These are phyloP conservation scores for Kodamaea sp. DNA, from an alignment of 1,139 yeast genomes.

Conservation along the genomic window DNA sequence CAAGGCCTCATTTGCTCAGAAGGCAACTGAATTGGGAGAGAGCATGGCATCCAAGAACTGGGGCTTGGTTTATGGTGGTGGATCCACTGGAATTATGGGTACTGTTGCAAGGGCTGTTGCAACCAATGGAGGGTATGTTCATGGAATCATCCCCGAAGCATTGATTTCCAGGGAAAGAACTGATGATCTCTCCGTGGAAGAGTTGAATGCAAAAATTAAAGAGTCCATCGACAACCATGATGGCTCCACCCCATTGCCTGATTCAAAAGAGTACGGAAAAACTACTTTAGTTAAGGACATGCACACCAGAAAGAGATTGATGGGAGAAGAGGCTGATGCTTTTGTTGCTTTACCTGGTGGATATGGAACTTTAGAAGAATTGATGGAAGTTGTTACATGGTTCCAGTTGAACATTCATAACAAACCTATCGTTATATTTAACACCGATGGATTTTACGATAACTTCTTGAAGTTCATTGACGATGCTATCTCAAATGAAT, in stretches of 20 bases:
- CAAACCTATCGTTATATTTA: slow-evolving; percentile 77
- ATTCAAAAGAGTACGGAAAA: slow-evolving; percentile 64
- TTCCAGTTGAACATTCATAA: slow-evolving; percentile 83
- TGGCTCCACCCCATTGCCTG: slow-evolving; percentile 67
- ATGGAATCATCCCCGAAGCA: slow-evolving; percentile 85
- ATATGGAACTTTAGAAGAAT: slow-evolving; percentile 85
- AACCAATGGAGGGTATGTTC: slow-evolving; percentile 69
- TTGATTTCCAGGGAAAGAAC: slow-evolving; percentile 74
- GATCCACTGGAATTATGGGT: slow-evolving; percentile 88
- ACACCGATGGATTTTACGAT: slow-evolving; percentile 80
- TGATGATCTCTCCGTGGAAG: slow-evolving; percentile 37
- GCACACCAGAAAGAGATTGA: slow-evolving; percentile 86
- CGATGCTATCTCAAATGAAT: slow-evolving; percentile 60
- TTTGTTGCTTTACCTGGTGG: slow-evolving; percentile 93
- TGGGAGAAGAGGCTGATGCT: slow-evolving; percentile 87
- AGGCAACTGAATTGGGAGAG: slow-evolving; percentile 62
- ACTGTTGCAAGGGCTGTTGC: slow-evolving; percentile 75
- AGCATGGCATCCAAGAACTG: slow-evolving; percentile 59
- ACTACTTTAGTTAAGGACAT: slow-evolving; percentile 83
- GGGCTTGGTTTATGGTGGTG: slow-evolving; percentile 91
- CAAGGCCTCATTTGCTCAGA: slow-evolving; percentile 48
- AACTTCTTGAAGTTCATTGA: slow-evolving; percentile 61
- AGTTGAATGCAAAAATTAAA: slow-evolving; percentile 49
- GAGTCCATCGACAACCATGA: slow-evolving; percentile 49
- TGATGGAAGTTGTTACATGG: slow-evolving; percentile 91